These are phyloP conservation scores for Morella rubra DNA, from an alignment of 306 rosid genomes.

Conservation along the genomic window DNA sequence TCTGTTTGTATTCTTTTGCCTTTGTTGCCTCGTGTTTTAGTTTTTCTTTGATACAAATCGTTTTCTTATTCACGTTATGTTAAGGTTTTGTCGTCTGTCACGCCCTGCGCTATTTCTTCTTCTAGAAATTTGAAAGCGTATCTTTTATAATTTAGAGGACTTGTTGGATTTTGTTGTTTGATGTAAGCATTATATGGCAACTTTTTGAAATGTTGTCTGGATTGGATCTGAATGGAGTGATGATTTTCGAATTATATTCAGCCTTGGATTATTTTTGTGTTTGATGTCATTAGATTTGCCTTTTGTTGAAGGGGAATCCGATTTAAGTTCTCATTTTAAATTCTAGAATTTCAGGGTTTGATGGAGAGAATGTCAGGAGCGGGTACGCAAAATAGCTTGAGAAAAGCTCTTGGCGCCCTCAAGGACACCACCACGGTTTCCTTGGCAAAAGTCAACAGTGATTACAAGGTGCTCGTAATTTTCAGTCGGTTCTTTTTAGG, in stretches of 20 bases:
- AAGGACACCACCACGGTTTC: slow-evolving; percentile 97
- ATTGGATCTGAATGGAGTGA: slow-evolving; percentile 45
- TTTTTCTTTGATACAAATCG: slow-evolving; percentile 2
- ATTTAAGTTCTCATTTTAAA: slow-evolving; percentile 18
- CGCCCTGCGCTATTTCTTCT: neutral
- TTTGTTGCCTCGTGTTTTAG: neutral
- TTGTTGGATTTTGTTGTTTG: slow-evolving; percentile 26
- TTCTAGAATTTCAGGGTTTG: slow-evolving; percentile 45
- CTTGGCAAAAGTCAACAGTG: slow-evolving; percentile 98
- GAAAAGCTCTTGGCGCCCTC: slow-evolving; percentile 95
- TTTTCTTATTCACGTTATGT: neutral
- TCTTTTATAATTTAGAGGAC: slow-evolving; percentile 1
- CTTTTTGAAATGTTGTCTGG: slow-evolving; percentile 24
- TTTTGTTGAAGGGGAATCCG: slow-evolving; percentile 10
- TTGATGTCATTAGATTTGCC: slow-evolving; percentile 30
- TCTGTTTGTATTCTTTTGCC: neutral
- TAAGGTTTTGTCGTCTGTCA: neutral
- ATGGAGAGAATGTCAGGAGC: slow-evolving; percentile 75
- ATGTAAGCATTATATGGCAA: slow-evolving; percentile 11
- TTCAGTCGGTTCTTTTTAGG: slow-evolving; percentile 10
- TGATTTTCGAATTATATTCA: neutral
- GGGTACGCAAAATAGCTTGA: slow-evolving; percentile 78
- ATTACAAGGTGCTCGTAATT: slow-evolving; percentile 68
- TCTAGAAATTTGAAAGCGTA: neutral
- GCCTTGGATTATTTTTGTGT: slow-evolving; percentile 11